Base-by-base conservation (phyloP, 257 asterid species). In the Lycium barbarum region DNA sequence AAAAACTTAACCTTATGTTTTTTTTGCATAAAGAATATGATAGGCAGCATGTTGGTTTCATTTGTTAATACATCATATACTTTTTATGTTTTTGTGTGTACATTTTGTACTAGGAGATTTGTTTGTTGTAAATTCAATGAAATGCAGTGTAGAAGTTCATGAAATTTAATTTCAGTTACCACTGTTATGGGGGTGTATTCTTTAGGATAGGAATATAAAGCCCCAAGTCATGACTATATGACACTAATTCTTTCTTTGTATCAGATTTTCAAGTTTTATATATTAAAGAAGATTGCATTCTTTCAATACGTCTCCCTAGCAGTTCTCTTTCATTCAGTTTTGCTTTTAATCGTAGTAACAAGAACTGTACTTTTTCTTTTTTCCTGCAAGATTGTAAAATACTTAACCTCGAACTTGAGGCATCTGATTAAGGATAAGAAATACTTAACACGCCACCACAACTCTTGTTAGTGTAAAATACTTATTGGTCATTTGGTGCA, bases 151-250 rank as follows among this genome's bases (percentile, higher is more conserved):
- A 68, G 33, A 54, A 11, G 61, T 53, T 68, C 53, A 57, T 53
- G 80, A 62, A 14, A 15, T 22, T 80, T 14, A 36, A 38, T 14
- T 80, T 18, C 65, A 72, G 80, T 0, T 78, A 78, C 82, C 45
- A 76, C 65, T 53, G 22, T 53, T 78, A 14, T 33, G 47, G 82
- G 58, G 65, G 26, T 51, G 3, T 78, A 54, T 78, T 53, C 49
- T 78, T 78, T 78, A 65, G 80, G 67, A 49, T 83, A 67, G 65
- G 80, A 83, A 35, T 83, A 67, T 51, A 83, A 83, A 66, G 2
- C 80, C 85, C 63, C 85, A 83, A 53, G 22, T 78, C 65, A 78
- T 76, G 82, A 26, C 47, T 0, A 78, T 26, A 53, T 78, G 65
- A 78, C 82, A 78, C 65, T 78, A 47, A 78, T 53, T 53, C 82